These are phyloP conservation scores for Geosmithia putterillii DNA, from an alignment of 2,329 filamentous ascomycete species.

Conservation along the genomic window DNA sequence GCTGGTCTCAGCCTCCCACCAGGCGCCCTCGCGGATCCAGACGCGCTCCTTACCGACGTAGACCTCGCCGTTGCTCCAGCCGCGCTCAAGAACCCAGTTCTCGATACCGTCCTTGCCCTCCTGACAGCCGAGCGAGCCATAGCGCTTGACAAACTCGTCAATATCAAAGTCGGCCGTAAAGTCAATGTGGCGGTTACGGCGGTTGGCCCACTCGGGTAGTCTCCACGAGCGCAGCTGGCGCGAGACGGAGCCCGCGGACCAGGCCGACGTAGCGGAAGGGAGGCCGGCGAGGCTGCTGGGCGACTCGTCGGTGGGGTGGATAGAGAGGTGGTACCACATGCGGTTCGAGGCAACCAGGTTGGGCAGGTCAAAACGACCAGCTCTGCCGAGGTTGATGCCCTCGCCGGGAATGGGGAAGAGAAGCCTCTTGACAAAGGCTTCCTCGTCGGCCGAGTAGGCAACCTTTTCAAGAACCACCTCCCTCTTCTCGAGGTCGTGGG, in stretches of 20 bases:
- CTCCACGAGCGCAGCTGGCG: conserved; percentile 89
- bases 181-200: conserved; percentile 79
- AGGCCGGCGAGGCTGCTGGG: conserved; percentile 64
- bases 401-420: conserved; percentile 67
- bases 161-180: conserved; percentile 95
- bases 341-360: conserved; percentile 69
- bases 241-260: conserved; percentile 89
- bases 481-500: conserved; percentile 68
- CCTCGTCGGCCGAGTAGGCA: conserved; percentile 67
- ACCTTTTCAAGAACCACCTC: conserved; percentile 80
- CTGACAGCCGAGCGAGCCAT: conserved; percentile 70
- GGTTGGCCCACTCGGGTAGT: conserved; percentile 91
- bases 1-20: conserved; percentile 98
- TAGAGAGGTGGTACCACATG: conserved; percentile 85
- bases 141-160: conserved; percentile 81
- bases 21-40: conserved; percentile 88
- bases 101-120: conserved; percentile 89
- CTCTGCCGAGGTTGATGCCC: conserved; percentile 69
- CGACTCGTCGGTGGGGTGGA: conserved; percentile 83
- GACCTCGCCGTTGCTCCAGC: conserved; percentile 97
- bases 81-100: conserved; percentile 85
- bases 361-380: conserved; percentile 67
- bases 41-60: conserved; percentile 82
- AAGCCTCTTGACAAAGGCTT: conserved; percentile 70
- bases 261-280: conserved; percentile 63